Evolutionary conservation across 495 filamentous ascomycete species (phyloP).

Genomic region (Neurospora sp.): DNA sequence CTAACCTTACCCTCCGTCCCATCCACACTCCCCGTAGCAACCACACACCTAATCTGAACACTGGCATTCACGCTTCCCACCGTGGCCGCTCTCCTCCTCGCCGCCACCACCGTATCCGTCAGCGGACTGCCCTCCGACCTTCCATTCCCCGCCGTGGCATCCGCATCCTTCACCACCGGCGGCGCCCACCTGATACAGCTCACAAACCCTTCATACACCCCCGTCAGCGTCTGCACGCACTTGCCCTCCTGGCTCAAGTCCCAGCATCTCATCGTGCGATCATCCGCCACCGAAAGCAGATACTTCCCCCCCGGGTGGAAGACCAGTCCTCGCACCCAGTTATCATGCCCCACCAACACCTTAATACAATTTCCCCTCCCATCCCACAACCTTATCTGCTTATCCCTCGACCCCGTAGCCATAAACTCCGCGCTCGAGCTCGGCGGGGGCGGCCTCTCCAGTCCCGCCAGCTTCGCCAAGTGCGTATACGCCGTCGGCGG

Average conservation of each 20-base stretch:
- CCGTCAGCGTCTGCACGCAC: conserved; percentile 51
- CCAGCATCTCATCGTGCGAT: conserved; percentile 87
- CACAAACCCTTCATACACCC: conserved; percentile 12
- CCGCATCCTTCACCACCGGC: conserved; percentile 3
- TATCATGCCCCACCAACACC: conserved; percentile 79
- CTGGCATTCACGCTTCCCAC: neutral
- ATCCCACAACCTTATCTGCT: conserved; percentile 83
- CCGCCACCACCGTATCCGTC: neutral
- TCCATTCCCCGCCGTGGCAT: neutral
- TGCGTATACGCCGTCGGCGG: conserved; percentile 64
- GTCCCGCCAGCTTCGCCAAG: conserved; percentile 64
- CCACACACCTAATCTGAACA: conserved; percentile 5
- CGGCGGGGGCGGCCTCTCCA: conserved; percentile 56
- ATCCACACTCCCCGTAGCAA: conserved; percentile 11
- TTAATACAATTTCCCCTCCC: conserved; percentile 71
- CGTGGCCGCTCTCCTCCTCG: neutral
- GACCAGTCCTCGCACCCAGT: conserved; percentile 75
- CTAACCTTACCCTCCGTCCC: conserved; percentile 8
- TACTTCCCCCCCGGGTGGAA: conserved; percentile 93
- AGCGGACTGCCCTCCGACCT: neutral
- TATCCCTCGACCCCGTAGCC: conserved; percentile 80
- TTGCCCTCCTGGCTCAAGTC: conserved; percentile 84
- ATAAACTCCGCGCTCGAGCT: conserved; percentile 73
- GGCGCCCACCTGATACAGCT: conserved; percentile 12
- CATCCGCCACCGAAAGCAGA: conserved; percentile 69